Base-by-base conservation (phyloP, 2,329 filamentous ascomycete species). In the Metarhizium anisopliae region DNA sequence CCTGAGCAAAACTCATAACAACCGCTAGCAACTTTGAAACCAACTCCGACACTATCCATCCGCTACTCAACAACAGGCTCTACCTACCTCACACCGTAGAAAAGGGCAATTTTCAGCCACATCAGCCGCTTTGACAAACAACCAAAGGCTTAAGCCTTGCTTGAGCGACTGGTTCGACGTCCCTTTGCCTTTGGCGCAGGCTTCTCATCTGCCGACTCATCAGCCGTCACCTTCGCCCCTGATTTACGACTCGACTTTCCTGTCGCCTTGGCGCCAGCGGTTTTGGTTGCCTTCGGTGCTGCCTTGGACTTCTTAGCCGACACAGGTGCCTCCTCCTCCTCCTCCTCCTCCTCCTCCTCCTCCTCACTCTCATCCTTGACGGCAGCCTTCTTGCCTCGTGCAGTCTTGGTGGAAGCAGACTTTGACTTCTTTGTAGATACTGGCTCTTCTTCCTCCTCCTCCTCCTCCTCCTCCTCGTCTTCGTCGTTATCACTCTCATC, bases 141-240 rank as follows among this genome's bases (percentile, higher is more conserved):
- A 11, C 8, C 45, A 30, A 16, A 2, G 25, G 35, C 32, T 47
- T 55, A 63, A 16, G 57, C 58, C 62, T 64, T 67, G 59, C 63
- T 60, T 52, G 65, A 55, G 29, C 67, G 66, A 47, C 65, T 40
- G 43, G 6, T 36, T 11, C 56, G 54, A 32, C 54, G 56, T 13
- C 50, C 53, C 53, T 57, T 61, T 47, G 66, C 59, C 63, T 69
- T 73, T 13, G 69, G 61, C 5, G 62, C 68, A 35, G 59, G 56
- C 47, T 61, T 57, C 20, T 59, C 56, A 8, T 60, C 53, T 3
- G 50, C 38, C 3, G 56, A 55, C 6, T 55, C 47, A n/a, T 53
- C 51, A 2, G 36, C 52, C 6, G 52, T 51, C n/a, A 47, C 50
- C 32, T 56, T 58, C 18, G 49, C 55, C 29, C 53, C 38, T 5